Conservation (phyloP, 148 eudicot species). For the Rhododendron ferrugineum region DNA sequence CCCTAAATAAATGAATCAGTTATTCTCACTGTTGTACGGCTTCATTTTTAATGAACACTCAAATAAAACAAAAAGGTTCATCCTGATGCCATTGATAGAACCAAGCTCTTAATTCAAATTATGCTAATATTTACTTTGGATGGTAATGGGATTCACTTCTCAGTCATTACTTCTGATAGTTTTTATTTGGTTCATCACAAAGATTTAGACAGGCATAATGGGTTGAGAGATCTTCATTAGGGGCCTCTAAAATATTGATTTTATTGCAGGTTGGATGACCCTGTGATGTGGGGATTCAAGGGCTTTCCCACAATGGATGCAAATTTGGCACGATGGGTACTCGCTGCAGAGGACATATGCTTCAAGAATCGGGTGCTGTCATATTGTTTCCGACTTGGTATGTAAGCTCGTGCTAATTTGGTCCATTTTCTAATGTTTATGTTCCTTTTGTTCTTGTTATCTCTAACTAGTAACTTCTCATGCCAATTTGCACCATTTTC, state of each 20-base stretch:
- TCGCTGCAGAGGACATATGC: conserved; percentile 96
- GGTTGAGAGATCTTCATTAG: not conserved
- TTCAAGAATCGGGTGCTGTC: conserved; percentile 72
- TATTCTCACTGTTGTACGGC: not conserved
- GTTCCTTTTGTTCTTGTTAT: not conserved
- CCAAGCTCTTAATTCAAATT: not conserved
- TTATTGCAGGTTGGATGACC: conserved; percentile 87
- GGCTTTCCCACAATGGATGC: conserved; percentile 72
- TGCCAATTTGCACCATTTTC: conserved; percentile 1
- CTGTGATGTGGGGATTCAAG: conserved; percentile 91
- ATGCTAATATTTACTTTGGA: not conserved
- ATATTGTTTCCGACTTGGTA: conserved; percentile 83
- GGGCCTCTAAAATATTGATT: not conserved
- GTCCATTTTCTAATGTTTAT: conserved; percentile 7
- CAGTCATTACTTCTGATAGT: not conserved
- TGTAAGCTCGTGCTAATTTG: conserved; percentile 15
- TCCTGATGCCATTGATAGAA: not conserved
- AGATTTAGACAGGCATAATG: not conserved
- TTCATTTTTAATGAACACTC: not conserved
- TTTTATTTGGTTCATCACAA: not conserved
- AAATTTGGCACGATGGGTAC: conserved; percentile 75
- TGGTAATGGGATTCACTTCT: not conserved
- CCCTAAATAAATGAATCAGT: conserved; percentile 1
- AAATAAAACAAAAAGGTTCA: not conserved
- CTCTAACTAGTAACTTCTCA: not conserved